Conservation (phyloP, 441 rosid genomes). For the Aleurites moluccanus region DNA sequence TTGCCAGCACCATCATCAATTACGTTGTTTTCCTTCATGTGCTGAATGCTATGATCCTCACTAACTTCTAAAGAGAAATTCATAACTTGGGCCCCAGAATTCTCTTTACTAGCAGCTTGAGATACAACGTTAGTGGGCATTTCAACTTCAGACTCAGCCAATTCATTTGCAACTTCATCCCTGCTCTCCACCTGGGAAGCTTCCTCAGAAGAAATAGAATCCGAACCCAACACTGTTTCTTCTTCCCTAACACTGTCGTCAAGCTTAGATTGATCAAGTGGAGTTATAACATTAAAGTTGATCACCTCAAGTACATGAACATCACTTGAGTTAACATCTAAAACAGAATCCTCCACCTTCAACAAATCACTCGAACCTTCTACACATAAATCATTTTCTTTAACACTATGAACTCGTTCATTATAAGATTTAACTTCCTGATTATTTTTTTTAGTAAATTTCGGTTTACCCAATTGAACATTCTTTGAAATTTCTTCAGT, state of each 20-base stretch:
- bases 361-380: no score
- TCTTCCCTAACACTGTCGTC: slow-evolving; percentile 27
- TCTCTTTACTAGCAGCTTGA: slow-evolving; percentile 30
- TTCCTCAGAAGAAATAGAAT: slow-evolving; percentile 17
- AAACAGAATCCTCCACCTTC: not conserved
- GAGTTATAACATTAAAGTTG: slow-evolving; percentile 23
- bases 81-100: slow-evolving; percentile 14
- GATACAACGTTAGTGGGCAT: slow-evolving; percentile 17
- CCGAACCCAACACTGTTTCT: slow-evolving; percentile 15
- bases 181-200: slow-evolving; percentile 12
- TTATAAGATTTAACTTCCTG: slow-evolving; percentile 10
- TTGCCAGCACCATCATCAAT: slow-evolving; percentile 27
- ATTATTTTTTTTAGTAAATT: slow-evolving; percentile 13
- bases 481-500: slow-evolving; percentile 42
- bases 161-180: slow-evolving; percentile 20
- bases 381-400: slow-evolving; percentile 9
- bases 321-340: slow-evolving; percentile 10
- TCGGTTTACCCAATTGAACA: slow-evolving; percentile 29
- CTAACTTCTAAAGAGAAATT: slow-evolving; percentile 12
- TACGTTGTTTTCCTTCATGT: not conserved
- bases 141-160: slow-evolving; percentile 12
- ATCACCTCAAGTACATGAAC: slow-evolving; percentile 14
- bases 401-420: slow-evolving; percentile 14
- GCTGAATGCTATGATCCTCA: slow-evolving; percentile 20
- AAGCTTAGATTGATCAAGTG: slow-evolving; percentile 10